Conservation (phyloP, 148 eudicot genomes). For the Chenopodium formosanum region DNA sequence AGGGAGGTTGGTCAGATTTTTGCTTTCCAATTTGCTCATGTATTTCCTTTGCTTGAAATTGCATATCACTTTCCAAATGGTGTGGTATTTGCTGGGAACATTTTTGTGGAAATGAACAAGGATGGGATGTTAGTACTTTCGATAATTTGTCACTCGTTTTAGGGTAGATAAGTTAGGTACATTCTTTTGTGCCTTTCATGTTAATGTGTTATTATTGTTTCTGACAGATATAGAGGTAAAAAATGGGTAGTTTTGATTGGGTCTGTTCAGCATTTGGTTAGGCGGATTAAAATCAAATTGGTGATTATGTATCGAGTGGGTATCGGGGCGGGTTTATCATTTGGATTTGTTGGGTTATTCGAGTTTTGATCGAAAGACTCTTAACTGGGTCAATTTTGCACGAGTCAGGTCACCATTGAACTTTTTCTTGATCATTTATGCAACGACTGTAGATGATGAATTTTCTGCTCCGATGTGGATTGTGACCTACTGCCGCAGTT, state of each 20-base stretch:
- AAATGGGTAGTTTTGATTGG: no score
- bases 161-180: no score
- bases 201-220: no score
- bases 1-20: neutral
- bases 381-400: neutral
- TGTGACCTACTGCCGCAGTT: neutral
- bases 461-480: neutral
- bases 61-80: neutral
- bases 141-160: neutral
- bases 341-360: neutral
- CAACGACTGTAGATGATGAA: neutral
- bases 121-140: neutral
- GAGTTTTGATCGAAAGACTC: neutral
- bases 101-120: no score
- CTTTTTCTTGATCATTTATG: neutral
- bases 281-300: neutral
- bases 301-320: neutral
- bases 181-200: no score
- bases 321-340: neutral
- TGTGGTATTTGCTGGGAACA: neutral
- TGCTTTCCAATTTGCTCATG: neutral
- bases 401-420: neutral
- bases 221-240: no score
- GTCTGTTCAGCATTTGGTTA: neutral
- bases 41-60: neutral